phyloP scores from a whole-genome alignment of 805 yeast genomes.

The Nakazawaea ishiwadae region DNA sequence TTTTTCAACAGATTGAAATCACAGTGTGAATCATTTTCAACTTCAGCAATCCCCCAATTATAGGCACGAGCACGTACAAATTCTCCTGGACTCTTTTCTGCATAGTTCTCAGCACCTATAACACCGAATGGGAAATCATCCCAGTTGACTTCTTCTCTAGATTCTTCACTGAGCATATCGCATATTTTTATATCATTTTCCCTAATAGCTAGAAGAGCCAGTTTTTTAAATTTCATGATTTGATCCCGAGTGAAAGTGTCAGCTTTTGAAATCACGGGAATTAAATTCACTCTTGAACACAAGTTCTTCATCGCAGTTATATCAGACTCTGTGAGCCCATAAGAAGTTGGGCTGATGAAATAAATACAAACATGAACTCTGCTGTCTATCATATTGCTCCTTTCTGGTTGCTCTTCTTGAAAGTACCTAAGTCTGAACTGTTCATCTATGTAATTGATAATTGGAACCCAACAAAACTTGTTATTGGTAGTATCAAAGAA shows the following conservation, averaged over 20 bases:
- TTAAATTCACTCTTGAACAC: conserved; percentile 66
- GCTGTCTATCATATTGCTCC: conserved; percentile 48
- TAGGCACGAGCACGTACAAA: conserved; percentile 71
- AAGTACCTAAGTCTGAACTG: conserved; percentile 59
- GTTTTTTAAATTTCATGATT: conserved; percentile 41
- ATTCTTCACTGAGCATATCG: conserved; percentile 36
- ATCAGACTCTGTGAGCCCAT: conserved; percentile 60
- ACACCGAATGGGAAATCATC: conserved; percentile 63
- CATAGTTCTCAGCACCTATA: conserved; percentile 58
- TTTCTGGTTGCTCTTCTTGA: conserved; percentile 74
- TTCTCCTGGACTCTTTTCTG: conserved; percentile 37
- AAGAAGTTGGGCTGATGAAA: conserved; percentile 68
- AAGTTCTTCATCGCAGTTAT: conserved; percentile 69
- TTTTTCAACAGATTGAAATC: conserved; percentile 67
- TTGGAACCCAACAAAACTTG: conserved; percentile 59
- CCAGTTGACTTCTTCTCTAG: conserved; percentile 27
- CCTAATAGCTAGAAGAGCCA: conserved; percentile 44
- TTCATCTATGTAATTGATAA: conserved; percentile 72
- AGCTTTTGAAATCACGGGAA: conserved; percentile 79
- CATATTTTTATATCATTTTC: conserved; percentile 57
- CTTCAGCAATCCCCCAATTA: conserved; percentile 84
- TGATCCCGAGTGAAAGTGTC: conserved; percentile 66
- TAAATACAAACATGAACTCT: conserved; percentile 85
- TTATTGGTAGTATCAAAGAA: conserved; percentile 71
- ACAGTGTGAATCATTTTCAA: conserved; percentile 72